These are phyloP conservation scores for Suillus cothurnatus DNA, from an alignment of 768 basidiomycete species.

Conservation along the genomic window DNA sequence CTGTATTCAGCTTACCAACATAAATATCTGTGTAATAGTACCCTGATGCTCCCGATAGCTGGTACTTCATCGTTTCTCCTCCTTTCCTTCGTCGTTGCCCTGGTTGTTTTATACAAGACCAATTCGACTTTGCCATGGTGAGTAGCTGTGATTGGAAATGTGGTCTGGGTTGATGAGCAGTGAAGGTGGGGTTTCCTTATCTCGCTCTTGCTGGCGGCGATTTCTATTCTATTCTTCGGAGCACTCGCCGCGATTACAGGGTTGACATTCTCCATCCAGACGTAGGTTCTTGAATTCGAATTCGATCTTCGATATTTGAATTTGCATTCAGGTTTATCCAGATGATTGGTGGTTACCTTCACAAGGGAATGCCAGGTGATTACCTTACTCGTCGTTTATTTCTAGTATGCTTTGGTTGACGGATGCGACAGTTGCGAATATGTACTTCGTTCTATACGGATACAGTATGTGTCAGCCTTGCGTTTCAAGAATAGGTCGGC, in stretches of 20 bases:
- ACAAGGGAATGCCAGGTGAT: conserved; percentile 28
- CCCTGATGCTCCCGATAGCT: no score
- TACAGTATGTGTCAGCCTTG: conserved; percentile 35
- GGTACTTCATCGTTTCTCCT: no score
- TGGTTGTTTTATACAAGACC: no score
- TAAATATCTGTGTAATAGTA: no score
- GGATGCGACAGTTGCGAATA: conserved; percentile 27
- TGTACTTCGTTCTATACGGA: conserved; percentile 45
- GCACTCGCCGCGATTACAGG: conserved; percentile 50
- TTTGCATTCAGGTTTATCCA: conserved; percentile 41
- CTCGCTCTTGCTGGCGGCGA: conserved; percentile 42
- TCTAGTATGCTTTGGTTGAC: background rate
- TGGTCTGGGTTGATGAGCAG: background rate
- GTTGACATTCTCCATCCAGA: conserved; percentile 45
- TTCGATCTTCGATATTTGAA: background rate
- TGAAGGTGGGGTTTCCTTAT: conserved; percentile 51
- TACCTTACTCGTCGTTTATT: background rate
- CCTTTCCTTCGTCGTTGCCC: no score
- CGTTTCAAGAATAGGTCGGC: background rate
- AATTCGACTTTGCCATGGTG: no score
- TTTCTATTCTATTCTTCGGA: conserved; percentile 52
- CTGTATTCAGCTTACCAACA: background rate
- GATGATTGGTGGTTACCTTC: conserved; percentile 41
- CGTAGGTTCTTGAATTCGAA: conserved; percentile 15
- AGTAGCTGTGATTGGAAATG: no score